Conservation (phyloP, 225 moss, liverwort and hornwort species). For the Lunularia cruciata region DNA sequence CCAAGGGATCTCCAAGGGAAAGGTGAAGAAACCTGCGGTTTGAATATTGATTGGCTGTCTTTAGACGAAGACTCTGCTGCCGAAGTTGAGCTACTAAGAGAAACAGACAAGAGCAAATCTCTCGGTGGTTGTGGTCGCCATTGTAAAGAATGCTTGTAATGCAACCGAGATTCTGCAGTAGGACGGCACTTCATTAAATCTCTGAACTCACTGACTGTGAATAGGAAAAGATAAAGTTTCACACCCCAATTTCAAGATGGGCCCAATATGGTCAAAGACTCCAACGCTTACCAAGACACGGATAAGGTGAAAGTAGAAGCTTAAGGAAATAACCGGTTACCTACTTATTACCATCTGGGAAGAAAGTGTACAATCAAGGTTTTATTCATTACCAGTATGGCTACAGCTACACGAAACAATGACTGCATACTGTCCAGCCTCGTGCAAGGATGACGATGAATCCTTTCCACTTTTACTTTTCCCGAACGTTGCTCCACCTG, state of each 20-base stretch:
- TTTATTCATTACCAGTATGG: conserved; percentile 61
- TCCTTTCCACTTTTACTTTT: conserved; percentile 52
- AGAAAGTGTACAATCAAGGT: not conserved
- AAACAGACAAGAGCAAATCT: conserved; percentile 87
- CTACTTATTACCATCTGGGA: too few species aligned
- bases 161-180: conserved; percentile 78
- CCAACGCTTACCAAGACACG: too few species aligned
- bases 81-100: conserved; percentile 68
- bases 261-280: too few species aligned
- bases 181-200: too few species aligned
- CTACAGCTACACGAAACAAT: conserved; percentile 94
- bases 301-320: too few species aligned
- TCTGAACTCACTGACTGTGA: too few species aligned
- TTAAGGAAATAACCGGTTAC: too few species aligned
- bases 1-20: not conserved
- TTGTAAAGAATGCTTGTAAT: conserved; percentile 80
- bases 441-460: conserved; percentile 34
- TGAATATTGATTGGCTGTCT: conserved; percentile 68
- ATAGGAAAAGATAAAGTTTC: too few species aligned
- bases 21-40: conserved; percentile 55
- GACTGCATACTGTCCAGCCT: conserved; percentile 79
- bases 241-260: too few species aligned
- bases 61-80: conserved; percentile 38
- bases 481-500: conserved; percentile 32
- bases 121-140: conserved; percentile 89